Evolutionary conservation across 495 filamentous ascomycete genomes (phyloP).

Genomic region (Filosporella fistucella): DNA sequence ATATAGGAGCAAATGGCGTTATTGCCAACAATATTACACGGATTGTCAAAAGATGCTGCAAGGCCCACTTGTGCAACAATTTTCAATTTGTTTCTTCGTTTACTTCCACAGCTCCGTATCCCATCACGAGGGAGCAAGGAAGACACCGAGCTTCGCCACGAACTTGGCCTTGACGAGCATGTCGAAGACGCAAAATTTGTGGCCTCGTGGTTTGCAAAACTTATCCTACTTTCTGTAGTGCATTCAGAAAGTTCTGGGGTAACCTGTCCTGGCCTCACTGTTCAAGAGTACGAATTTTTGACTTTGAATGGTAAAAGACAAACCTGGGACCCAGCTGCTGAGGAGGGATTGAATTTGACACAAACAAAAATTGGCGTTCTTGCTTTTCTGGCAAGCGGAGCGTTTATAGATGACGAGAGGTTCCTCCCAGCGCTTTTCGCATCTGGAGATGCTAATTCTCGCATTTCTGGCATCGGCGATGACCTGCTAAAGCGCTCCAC

Average conservation of each 20-base stretch:
- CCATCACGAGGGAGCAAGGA: constrained; percentile 74
- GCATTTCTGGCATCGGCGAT: constrained; percentile 74
- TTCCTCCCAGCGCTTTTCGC: constrained; percentile 83
- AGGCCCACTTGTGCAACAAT: constrained; percentile 62
- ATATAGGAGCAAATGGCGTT: constrained; percentile 59
- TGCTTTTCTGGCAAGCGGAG: constrained; percentile 73
- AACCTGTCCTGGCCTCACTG: constrained; percentile 63
- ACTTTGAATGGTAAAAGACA: constrained; percentile 59
- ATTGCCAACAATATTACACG: constrained; percentile 65
- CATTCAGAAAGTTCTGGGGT: constrained; percentile 24
- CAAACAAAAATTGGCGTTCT: constrained; percentile 63
- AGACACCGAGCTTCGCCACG: constrained; percentile 61
- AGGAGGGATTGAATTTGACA: constrained; percentile 60
- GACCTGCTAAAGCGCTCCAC: constrained; percentile 76
- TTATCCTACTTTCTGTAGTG: constrained; percentile 63
- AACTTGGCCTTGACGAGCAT: constrained; percentile 57
- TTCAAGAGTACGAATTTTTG: constrained; percentile 71
- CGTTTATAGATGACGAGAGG: constrained; percentile 73
- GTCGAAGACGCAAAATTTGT: constrained; percentile 67
- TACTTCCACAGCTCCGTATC: constrained; percentile 66
- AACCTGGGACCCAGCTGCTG: constrained; percentile 58
- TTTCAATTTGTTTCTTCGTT: constrained; percentile 78
- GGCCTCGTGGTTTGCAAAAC: constrained; percentile 71
- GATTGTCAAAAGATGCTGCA: constrained; percentile 62
- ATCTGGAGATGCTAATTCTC: constrained; percentile 74